Evolutionary conservation across 2,329 filamentous ascomycete species (phyloP).

Genomic region (Daldinia sp.): DNA sequence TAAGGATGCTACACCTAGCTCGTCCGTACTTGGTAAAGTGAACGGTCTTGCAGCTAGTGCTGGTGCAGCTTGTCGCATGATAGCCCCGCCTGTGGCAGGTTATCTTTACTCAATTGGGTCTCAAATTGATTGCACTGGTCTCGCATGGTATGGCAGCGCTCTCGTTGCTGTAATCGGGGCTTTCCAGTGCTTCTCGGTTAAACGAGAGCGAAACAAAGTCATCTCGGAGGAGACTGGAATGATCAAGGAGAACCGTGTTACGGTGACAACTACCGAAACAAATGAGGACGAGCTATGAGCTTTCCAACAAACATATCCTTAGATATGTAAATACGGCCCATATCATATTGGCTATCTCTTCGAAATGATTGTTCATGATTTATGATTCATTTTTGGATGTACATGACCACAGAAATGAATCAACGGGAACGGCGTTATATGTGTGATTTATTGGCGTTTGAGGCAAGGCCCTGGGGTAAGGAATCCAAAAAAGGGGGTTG

Average conservation of each 20-base stretch:
- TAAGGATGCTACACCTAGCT: conserved; percentile 69
- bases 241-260: conserved; percentile 3
- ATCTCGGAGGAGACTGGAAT: conserved; percentile 24
- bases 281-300: conserved; percentile 22
- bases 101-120: conserved; percentile 69
- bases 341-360: background rate
- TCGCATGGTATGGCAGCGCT: conserved; percentile 71
- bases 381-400: conserved; percentile 10
- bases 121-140: conserved; percentile 64
- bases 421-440: conserved; percentile 14
- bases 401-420: conserved; percentile 5
- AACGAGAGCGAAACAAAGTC: conserved; percentile 42
- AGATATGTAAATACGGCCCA: background rate
- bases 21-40: conserved; percentile 66
- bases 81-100: conserved; percentile 71
- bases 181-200: conserved; percentile 66
- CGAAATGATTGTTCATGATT: conserved; percentile 14
- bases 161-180: conserved; percentile 64
- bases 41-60: conserved; percentile 73
- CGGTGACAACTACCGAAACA: conserved; percentile 25
- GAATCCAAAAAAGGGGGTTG: conserved; percentile 11
- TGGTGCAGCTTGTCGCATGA: conserved; percentile 71
- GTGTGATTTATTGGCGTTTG: conserved; percentile 16
- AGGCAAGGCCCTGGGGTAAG: background rate
- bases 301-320: background rate